phyloP scores from a whole-genome alignment of 768 basidiomycete species.

The Cystobasidium onofrii region DNA sequence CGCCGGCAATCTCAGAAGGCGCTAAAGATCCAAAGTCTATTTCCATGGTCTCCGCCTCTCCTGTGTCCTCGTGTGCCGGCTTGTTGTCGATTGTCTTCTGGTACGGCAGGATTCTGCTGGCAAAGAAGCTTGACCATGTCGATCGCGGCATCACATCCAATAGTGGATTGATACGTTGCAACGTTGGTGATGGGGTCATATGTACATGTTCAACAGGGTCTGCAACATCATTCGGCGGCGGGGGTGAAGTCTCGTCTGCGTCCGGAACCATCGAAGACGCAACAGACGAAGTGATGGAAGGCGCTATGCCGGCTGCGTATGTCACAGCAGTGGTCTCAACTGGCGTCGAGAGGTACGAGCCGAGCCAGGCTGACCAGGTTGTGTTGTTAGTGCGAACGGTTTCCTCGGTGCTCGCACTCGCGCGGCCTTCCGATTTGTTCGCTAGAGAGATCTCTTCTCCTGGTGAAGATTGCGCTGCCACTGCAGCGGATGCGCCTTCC shows the following conservation, averaged over 20 bases:
- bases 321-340: slow-evolving; percentile 11
- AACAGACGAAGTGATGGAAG: slow-evolving; percentile 15
- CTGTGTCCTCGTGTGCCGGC: neutral
- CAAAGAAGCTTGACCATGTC: slow-evolving; percentile 26
- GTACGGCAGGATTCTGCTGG: neutral
- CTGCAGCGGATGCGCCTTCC: too few species aligned
- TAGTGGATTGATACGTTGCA: slow-evolving; percentile 25
- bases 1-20: neutral
- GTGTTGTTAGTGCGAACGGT: neutral
- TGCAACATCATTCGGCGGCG: neutral
- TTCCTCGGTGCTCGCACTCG: too few species aligned
- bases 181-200: neutral
- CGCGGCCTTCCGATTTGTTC: too few species aligned
- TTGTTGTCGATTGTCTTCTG: slow-evolving; percentile 1
- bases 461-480: too few species aligned
- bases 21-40: slow-evolving; percentile 14
- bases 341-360: neutral
- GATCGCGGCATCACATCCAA: slow-evolving; percentile 19
- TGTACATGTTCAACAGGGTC: neutral
- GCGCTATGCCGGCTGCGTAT: slow-evolving; percentile 11
- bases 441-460: too few species aligned
- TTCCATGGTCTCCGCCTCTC: slow-evolving; percentile 16
- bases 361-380: slow-evolving; percentile 27
- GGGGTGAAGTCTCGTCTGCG: slow-evolving; percentile 17
- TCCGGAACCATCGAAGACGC: slow-evolving; percentile 15